A percentile compares a stretch with the other conserved stretches of the same genome.
These are phyloP conservation scores for Barnettozyma botsteinii DNA, from an alignment of 805 yeast genomes.

Conservation along the genomic window DNA sequence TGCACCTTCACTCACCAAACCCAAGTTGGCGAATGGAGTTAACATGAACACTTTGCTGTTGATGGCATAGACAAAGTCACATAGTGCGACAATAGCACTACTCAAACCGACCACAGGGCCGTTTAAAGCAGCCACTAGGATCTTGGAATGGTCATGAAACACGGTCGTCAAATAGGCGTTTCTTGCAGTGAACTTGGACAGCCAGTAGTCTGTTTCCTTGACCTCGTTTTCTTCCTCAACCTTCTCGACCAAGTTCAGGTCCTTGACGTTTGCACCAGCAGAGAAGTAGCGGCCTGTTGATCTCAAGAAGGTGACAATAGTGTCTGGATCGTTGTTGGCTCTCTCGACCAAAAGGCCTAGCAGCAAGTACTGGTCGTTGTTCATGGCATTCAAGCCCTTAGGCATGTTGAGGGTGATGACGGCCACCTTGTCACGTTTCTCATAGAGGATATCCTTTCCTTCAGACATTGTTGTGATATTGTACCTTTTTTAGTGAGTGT, in stretches of 20 bases:
- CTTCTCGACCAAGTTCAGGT: constrained; percentile 15
- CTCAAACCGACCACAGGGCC: constrained; percentile 85
- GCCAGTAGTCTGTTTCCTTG: constrained; percentile 39
- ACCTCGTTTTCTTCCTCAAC: constrained; percentile 10
- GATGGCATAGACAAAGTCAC: constrained; percentile 70
- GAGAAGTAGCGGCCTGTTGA: constrained; percentile 73
- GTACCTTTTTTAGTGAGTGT: not conserved
- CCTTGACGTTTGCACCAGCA: constrained; percentile 74
- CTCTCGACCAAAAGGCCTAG: constrained; percentile 52
- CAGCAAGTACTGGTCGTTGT: constrained; percentile 55
- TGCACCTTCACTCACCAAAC: constrained; percentile 80
- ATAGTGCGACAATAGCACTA: constrained; percentile 66
- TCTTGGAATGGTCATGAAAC: constrained; percentile 64
- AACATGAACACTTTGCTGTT: constrained; percentile 52
- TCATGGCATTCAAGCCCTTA: constrained; percentile 56
- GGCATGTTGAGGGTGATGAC: constrained; percentile 67
- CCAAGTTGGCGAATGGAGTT: constrained; percentile 77
- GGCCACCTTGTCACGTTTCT: constrained; percentile 39
- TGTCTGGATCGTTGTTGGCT: constrained; percentile 58
- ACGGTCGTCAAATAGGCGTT: constrained; percentile 64
- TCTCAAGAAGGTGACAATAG: constrained; percentile 60
- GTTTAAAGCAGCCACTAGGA: constrained; percentile 67
- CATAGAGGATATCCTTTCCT: constrained; percentile 27
- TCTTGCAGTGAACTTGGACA: constrained; percentile 57
- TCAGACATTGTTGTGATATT: constrained; percentile 17